A percentile compares a stretch with the other conserved stretches of the same genome.
phyloP scores from a whole-genome alignment of 345 rosid genomes.

The Viola odorata region DNA sequence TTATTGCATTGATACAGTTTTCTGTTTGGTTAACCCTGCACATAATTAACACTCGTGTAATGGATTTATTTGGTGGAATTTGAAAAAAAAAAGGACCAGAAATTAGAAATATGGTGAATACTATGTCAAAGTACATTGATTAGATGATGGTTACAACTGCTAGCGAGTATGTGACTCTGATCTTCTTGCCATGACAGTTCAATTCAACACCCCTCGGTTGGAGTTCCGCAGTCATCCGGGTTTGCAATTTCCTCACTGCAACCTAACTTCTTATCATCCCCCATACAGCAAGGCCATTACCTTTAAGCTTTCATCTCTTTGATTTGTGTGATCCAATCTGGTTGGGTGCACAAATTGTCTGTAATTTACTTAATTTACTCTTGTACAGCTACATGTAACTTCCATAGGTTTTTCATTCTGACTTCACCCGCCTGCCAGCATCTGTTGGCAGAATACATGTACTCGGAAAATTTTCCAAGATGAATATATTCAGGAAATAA shows the following conservation, averaged over 20 bases:
- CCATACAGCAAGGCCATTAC: constrained; percentile 47
- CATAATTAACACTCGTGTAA: too few relatives aligned
- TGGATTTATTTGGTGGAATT: too few relatives aligned
- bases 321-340: constrained; percentile 11
- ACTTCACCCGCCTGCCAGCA: constrained; percentile 8
- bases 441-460: constrained; percentile 1
- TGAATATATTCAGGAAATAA: background rate
- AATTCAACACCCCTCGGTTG: constrained; percentile 56
- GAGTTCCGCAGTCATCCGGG: constrained; percentile 63
- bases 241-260: constrained; percentile 53
- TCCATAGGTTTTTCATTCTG: constrained; percentile 14
- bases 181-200: constrained; percentile 36
- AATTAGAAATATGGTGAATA: too few relatives aligned
- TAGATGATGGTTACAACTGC: too few relatives aligned
- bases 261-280: constrained; percentile 58
- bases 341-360: constrained; percentile 19
- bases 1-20: too few relatives aligned
- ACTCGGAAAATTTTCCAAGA: constrained; percentile 10
- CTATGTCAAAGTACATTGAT: too few relatives aligned
- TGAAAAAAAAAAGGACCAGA: too few relatives aligned
- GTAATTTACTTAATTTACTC: constrained; percentile 28
- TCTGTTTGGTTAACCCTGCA: too few relatives aligned
- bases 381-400: constrained; percentile 24
- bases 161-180: too few relatives aligned
- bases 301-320: constrained; percentile 40